These are phyloP conservation scores for Panaeolus cyanescens DNA, from an alignment of 768 basidiomycete genomes.

Conservation along the genomic window DNA sequence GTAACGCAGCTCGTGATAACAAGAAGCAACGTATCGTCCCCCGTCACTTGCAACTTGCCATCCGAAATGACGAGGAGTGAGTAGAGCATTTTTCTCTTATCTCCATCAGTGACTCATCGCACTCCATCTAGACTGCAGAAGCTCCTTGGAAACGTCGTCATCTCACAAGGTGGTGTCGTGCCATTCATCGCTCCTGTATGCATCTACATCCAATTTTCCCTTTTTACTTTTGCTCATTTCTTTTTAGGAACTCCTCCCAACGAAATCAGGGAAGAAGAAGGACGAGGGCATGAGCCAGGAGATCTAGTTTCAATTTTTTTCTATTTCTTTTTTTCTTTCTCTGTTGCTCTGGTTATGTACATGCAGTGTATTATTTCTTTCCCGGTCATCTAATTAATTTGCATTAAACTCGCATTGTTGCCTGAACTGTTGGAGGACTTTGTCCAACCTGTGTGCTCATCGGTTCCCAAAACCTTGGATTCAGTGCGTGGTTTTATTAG, in stretches of 20 bases:
- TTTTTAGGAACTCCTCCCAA: slow-evolving; percentile 40
- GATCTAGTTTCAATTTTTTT: not conserved
- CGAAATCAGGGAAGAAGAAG: slow-evolving; percentile 44
- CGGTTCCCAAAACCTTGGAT: too few species aligned
- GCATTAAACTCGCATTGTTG: not conserved
- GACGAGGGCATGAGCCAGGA: slow-evolving; percentile 28
- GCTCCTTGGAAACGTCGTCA: slow-evolving; percentile 81
- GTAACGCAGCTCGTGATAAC: slow-evolving; percentile 88
- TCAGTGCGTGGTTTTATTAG: too few species aligned
- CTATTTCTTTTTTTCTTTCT: not conserved
- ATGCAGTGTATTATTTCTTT: not conserved
- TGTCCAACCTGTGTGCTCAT: not conserved
- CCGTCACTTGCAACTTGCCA: slow-evolving; percentile 91
- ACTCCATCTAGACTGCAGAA: slow-evolving; percentile 53
- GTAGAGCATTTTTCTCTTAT: slow-evolving; percentile 20
- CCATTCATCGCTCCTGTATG: slow-evolving; percentile 66
- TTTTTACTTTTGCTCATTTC: slow-evolving; percentile 6
- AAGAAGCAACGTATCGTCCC: slow-evolving; percentile 97
- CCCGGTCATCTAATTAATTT: not conserved
- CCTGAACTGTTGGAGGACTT: not conserved
- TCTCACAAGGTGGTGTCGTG: slow-evolving; percentile 94
- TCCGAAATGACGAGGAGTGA: slow-evolving; percentile 91
- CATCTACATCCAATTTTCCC: not conserved
- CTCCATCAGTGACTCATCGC: slow-evolving; percentile 4
- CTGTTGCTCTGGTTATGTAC: not conserved